phyloP scores from a whole-genome alignment of 2,329 filamentous ascomycete species.

The Hymenotorrendiella dingleyae region DNA sequence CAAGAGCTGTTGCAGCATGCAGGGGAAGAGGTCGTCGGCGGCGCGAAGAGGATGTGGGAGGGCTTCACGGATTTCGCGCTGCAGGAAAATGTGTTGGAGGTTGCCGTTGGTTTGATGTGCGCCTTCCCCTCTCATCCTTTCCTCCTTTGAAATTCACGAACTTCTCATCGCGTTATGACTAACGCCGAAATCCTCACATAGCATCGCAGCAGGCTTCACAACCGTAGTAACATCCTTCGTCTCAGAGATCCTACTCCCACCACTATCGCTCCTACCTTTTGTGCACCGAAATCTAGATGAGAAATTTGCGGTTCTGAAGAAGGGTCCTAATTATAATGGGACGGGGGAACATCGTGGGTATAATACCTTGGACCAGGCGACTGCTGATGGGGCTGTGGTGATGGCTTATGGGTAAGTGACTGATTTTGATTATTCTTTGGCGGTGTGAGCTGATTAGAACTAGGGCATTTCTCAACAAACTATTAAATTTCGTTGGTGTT shows the following conservation, averaged over 20 bases:
- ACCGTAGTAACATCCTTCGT: conserved; percentile 67
- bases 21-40: conserved; percentile 17
- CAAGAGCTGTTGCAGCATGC: conserved; percentile 23
- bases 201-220: conserved; percentile 66
- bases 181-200: conserved; percentile 33
- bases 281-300: conserved; percentile 66
- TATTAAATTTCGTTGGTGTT: conserved; percentile 60
- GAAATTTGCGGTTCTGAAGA: conserved; percentile 62
- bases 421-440: not conserved
- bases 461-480: conserved; percentile 56
- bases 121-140: conserved; percentile 14
- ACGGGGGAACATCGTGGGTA: conserved; percentile 46
- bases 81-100: conserved; percentile 69
- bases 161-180: not conserved
- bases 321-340: conserved; percentile 46
- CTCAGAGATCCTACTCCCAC: conserved; percentile 62
- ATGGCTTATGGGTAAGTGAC: conserved; percentile 59
- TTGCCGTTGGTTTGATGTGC: conserved; percentile 70
- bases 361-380: conserved; percentile 63
- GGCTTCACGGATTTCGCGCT: conserved; percentile 69
- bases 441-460: not conserved
- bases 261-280: conserved; percentile 63
- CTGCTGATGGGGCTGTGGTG: conserved; percentile 65
- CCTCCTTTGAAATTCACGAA: conserved; percentile 1
- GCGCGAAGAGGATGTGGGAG: conserved; percentile 45